A percentile compares a stretch with the other conserved stretches of the same genome.
Conservation (phyloP, 805 yeast species). For the Wickerhamomyces sydowiorum region DNA sequence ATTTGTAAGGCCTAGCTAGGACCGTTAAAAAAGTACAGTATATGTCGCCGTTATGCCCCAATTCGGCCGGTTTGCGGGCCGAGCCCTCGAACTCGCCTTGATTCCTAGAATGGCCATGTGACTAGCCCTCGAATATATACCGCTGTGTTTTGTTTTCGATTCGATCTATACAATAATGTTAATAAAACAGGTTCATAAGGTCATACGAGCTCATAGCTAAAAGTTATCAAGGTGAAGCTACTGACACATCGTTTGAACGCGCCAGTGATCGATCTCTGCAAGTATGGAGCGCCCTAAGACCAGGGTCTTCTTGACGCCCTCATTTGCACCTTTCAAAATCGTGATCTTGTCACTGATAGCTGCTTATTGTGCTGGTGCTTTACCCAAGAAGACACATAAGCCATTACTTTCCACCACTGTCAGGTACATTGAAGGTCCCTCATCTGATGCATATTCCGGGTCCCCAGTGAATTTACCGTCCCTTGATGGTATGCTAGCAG, state of each 20-base stretch:
- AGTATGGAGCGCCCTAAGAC: not conserved
- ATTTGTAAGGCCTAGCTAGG: too few relatives aligned
- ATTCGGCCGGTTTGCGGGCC: too few relatives aligned
- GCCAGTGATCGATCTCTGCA: not conserved
- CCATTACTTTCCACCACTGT: conserved; percentile 38
- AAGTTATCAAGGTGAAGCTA: too few relatives aligned
- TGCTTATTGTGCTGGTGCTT: conserved; percentile 36
- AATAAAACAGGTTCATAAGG: too few relatives aligned
- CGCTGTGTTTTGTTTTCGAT: not conserved
- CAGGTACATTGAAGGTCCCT: conserved; percentile 34
- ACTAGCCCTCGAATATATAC: not conserved
- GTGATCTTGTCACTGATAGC: conserved; percentile 43
- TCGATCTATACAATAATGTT: not conserved
- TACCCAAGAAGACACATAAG: conserved; percentile 33
- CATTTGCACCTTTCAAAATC: conserved; percentile 49
- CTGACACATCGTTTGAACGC: too few relatives aligned
- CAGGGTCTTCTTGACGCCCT: conserved; percentile 27
- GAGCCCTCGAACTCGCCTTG: too few relatives aligned
- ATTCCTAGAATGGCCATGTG: too few relatives aligned
- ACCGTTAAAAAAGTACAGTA: too few relatives aligned
- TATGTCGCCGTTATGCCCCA: too few relatives aligned
- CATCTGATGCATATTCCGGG: conserved; percentile 12
- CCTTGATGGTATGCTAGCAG: conserved; percentile 24
- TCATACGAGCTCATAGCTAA: too few relatives aligned
- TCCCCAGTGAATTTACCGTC: conserved; percentile 27